Base-by-base conservation (phyloP, 768 basidiomycete species). In the Kwoniella pini region DNA sequence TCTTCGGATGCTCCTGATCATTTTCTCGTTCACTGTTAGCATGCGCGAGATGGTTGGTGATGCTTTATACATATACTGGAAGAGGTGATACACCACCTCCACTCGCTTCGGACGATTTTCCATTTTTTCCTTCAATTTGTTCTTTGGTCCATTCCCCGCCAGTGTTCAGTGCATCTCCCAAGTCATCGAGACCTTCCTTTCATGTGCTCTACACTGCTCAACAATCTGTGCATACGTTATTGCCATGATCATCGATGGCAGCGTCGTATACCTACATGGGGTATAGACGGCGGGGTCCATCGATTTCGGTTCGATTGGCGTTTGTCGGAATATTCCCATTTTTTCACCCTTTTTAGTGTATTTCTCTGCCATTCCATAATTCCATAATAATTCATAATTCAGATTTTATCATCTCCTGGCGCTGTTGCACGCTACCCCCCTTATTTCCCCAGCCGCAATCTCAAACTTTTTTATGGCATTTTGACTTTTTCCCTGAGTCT, bases 91-190 rank as follows among this genome's bases (percentile, higher is more conserved):
- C 30, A 30, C 24, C 4, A 33, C 48, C 48, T 50, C 48, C 48
- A 50, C 48, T n/a, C 21, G 30, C 48, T 50, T 50, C 48, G 48
- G 48, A 50, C 31, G 48, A 50, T 50, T 30, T 31, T 50, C 48
- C 15, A 5, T 31, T 50, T 50, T 50, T 31, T 50, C 45, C 26
- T 46, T 46, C 24, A 24, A 15, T 46, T 43, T 43, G 9, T 27
- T 50, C 30, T 49, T 50, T 50, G 26, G 27, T n/a, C 30, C 48
- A 17, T 31, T 30, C 17, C 17, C 13, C 31, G 6, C 30, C 13
- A 33, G 15, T 49, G 17, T 50, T n/a, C n/a, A n/a, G n/a, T n/a
- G n/a, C n/a, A n/a, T n/a, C 33, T 36, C 15, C 33, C 33, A 9
- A 36, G 33, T 36, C 33, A 36, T 36, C 33, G 15, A 36, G 7